Evolutionary conservation across 352 stramenopile species (phyloP).

Genomic region (Thraustochytrium sp.): DNA sequence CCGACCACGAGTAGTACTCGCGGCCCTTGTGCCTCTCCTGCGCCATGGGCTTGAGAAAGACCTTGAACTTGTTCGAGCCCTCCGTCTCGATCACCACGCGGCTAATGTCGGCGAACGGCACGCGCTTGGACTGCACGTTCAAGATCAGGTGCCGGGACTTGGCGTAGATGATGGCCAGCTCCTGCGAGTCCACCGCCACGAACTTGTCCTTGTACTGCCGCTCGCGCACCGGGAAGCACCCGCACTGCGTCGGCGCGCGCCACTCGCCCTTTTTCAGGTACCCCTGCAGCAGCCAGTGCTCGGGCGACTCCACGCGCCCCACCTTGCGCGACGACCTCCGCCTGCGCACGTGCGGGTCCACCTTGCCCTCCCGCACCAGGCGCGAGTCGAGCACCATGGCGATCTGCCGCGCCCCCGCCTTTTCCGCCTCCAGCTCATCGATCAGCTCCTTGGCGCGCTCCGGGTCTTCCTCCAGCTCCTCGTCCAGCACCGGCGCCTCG

Average conservation of each 20-base stretch:
- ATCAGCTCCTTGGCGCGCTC: neutral
- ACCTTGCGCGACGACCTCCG: neutral
- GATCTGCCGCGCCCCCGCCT: neutral
- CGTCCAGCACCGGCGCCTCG: no score
- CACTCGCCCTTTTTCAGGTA: conserved; percentile 34
- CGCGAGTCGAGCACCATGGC: neutral
- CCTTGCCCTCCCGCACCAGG: neutral
- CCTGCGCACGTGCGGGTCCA: neutral
- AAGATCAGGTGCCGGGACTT: conserved; percentile 1
- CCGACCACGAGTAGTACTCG: conserved; percentile 10
- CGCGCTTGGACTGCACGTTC: neutral
- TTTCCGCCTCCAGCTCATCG: neutral
- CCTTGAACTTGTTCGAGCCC: neutral
- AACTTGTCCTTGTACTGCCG: conserved; percentile 27
- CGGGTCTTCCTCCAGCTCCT: no score
- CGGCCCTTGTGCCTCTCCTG: conserved; percentile 19
- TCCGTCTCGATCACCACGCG: neutral
- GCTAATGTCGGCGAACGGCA: conserved; percentile 2
- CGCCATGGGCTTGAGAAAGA: conserved; percentile 7
- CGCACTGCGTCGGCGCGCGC: conserved; percentile 4
- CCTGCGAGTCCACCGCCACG: neutral
- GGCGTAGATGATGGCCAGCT: neutral
- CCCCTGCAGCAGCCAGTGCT: neutral
- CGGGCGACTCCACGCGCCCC: neutral
- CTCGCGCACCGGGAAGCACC: conserved; percentile 29